These are phyloP conservation scores for Thielaviopsis euricoi DNA, from an alignment of 2,329 filamentous ascomycete genomes.

Conservation along the genomic window DNA sequence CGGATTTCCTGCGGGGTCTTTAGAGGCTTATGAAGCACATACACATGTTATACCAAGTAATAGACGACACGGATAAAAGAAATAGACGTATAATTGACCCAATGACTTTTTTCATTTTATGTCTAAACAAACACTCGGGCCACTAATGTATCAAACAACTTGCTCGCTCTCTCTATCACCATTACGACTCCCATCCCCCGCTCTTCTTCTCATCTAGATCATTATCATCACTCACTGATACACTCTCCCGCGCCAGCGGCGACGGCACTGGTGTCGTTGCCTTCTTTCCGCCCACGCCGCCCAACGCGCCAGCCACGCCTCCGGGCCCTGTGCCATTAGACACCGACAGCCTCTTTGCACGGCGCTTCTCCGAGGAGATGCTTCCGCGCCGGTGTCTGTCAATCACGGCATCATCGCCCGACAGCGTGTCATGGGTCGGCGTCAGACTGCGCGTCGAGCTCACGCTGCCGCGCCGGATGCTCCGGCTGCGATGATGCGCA, in stretches of 20 bases:
- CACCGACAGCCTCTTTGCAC: constrained; percentile 8
- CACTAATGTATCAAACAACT: no score
- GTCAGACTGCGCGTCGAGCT: constrained; percentile 34
- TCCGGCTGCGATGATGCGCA: constrained; percentile 30
- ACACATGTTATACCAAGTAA: not conserved
- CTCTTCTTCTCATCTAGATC: not conserved
- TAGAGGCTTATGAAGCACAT: constrained; percentile 22
- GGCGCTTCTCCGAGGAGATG: constrained; percentile 7
- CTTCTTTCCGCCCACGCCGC: constrained; percentile 1
- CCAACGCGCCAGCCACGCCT: not conserved
- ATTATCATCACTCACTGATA: constrained; percentile 2
- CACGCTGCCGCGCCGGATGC: constrained; percentile 34
- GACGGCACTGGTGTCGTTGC: not conserved
- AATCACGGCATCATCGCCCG: constrained; percentile 19
- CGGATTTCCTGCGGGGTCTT: constrained; percentile 57
- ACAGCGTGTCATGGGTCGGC: constrained; percentile 25
- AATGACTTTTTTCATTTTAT: no score
- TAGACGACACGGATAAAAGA: no score
- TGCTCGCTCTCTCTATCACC: no score
- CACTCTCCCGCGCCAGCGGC: constrained; percentile 8
- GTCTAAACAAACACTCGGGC: no score
- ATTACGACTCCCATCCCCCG: not conserved
- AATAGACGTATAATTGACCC: no score
- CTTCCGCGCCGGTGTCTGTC: constrained; percentile 3
- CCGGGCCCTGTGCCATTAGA: not conserved